Evolutionary conservation across 805 yeast species (phyloP).

Genomic region (Saccharomycopsis sp.): DNA sequence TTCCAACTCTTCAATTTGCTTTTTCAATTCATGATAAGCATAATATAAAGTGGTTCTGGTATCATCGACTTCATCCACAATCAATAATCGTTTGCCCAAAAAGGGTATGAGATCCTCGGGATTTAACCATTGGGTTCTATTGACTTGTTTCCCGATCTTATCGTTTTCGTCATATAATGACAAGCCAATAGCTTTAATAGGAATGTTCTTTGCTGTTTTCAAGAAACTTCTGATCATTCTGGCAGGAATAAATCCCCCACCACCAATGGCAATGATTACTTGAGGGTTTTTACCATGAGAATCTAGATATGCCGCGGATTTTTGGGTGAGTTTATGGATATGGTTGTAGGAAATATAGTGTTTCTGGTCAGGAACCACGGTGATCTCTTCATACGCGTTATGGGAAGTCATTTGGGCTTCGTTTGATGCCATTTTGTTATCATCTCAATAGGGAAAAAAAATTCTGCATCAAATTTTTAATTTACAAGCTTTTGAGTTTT

Average conservation of each 20-base stretch:
- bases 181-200: conserved; percentile 61
- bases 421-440: no score
- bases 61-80: conserved; percentile 88
- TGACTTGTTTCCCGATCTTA: conserved; percentile 65
- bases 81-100: conserved; percentile 70
- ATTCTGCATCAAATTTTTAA: no score
- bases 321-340: conserved; percentile 75
- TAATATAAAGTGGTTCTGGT: conserved; percentile 85
- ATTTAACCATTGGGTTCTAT: conserved; percentile 87
- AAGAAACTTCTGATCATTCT: conserved; percentile 56
- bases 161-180: conserved; percentile 41
- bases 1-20: conserved; percentile 47
- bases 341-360: conserved; percentile 66
- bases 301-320: conserved; percentile 43
- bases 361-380: conserved; percentile 23
- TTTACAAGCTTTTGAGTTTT: no score
- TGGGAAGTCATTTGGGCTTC: no score
- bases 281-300: conserved; percentile 35
- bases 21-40: conserved; percentile 66
- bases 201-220: conserved; percentile 50
- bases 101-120: conserved; percentile 67
- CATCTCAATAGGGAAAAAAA: no score
- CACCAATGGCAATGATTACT: conserved; percentile 58
- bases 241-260: conserved; percentile 67
- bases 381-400: no score